Conservation (phyloP, 345 rosid genomes). For the Citrus cavaleriei region DNA sequence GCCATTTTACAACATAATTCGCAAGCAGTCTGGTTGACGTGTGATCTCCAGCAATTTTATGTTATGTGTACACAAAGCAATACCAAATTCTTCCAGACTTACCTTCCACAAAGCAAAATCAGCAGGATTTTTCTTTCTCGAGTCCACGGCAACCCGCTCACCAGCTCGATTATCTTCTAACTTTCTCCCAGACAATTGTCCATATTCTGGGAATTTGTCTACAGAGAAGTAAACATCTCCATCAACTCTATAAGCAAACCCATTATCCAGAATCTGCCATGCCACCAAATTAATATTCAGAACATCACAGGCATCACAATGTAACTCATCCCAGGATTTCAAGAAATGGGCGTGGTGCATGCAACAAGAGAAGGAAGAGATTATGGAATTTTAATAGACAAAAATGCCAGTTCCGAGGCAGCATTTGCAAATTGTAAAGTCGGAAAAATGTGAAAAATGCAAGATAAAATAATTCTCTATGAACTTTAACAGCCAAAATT, state of each 20-base stretch:
- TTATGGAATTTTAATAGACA: not conserved
- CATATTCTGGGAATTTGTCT: slow-evolving; percentile 68
- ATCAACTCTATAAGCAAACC: slow-evolving; percentile 70
- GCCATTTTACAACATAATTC: not conserved
- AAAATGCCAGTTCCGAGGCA: not conserved
- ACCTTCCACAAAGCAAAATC: slow-evolving; percentile 98
- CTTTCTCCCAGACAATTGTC: slow-evolving; percentile 77
- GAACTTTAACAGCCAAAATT: not conserved
- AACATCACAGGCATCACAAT: not conserved
- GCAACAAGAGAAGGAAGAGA: not conserved
- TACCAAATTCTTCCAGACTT: not conserved
- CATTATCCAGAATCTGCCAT: slow-evolving; percentile 82
- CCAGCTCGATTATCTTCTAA: slow-evolving; percentile 94
- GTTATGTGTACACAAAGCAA: not conserved
- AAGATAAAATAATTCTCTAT: not conserved
- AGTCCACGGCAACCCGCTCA: slow-evolving; percentile 88
- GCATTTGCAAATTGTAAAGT: not conserved
- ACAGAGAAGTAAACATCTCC: slow-evolving; percentile 85
- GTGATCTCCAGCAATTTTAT: not conserved
- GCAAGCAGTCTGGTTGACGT: not conserved
- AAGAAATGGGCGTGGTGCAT: not conserved
- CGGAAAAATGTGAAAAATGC: not conserved
- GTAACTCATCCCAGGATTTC: not conserved
- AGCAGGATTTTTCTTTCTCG: slow-evolving; percentile 87
- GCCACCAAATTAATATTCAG: slow-evolving; percentile 10